These are phyloP conservation scores for Aechmea fasciata DNA, from an alignment of 176 grass and related monocot genomes.

Conservation along the genomic window DNA sequence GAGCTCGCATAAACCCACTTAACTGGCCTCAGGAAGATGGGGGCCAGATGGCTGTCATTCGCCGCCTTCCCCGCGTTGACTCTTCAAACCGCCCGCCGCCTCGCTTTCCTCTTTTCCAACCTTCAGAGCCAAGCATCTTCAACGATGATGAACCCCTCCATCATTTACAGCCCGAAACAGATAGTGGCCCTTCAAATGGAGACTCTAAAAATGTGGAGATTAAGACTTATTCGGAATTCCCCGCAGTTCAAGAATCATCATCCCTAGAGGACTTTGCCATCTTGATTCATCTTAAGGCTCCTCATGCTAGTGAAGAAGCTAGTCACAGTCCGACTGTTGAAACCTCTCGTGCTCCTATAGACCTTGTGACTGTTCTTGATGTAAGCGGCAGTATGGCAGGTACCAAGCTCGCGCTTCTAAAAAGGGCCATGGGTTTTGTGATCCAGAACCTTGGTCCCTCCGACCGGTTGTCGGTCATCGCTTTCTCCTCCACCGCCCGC, in stretches of 20 bases:
- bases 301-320: constrained; percentile 31
- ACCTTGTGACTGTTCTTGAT: constrained; percentile 89
- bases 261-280: constrained; percentile 49
- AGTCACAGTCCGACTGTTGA: not conserved
- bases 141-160: constrained; percentile 79
- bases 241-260: constrained; percentile 39
- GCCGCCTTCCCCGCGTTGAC: constrained; percentile 20
- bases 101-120: constrained; percentile 21
- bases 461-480: constrained; percentile 85
- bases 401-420: constrained; percentile 76
- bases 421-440: constrained; percentile 93
- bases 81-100: constrained; percentile 26
- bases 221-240: constrained; percentile 56
- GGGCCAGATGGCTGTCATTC: constrained; percentile 27
- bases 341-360: constrained; percentile 62
- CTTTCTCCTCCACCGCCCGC: constrained; percentile 73
- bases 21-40: constrained; percentile 37
- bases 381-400: constrained; percentile 92
- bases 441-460: constrained; percentile 79
- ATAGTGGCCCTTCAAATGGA: constrained; percentile 20
- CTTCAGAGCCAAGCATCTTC: constrained; percentile 52
- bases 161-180: constrained; percentile 14
- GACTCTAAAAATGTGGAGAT: constrained; percentile 50
- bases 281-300: constrained; percentile 69
- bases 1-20: constrained; percentile 23